Conservation (phyloP, 1,284 basidiomycete species). For the Somion occarium region DNA sequence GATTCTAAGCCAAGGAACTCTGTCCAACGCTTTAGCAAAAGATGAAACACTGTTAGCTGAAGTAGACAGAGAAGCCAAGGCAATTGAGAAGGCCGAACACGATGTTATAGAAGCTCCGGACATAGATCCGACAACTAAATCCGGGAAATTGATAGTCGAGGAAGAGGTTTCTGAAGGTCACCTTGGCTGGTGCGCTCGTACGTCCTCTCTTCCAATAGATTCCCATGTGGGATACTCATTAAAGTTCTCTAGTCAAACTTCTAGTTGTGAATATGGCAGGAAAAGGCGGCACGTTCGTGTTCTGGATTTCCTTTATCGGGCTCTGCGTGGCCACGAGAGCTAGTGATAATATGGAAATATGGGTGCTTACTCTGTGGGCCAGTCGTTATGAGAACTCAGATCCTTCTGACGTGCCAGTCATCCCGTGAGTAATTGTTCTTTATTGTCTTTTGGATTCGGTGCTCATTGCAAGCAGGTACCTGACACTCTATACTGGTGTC, state of each 20-base stretch:
- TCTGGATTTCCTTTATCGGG: conserved; percentile 28
- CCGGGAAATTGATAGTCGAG: conserved; percentile 47
- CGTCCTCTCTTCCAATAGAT: too few species aligned
- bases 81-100: conserved; percentile 36
- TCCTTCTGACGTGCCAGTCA: conserved; percentile 20
- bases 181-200: conserved; percentile 41
- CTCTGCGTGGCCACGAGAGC: conserved; percentile 14
- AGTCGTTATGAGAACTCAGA: conserved; percentile 24
- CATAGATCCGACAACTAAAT: conserved; percentile 27
- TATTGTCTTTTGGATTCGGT: conserved; percentile 24
- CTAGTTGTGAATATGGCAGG: conserved; percentile 28
- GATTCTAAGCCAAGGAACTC: conserved; percentile 39
- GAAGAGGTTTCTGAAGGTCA: conserved; percentile 58
- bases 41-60: conserved; percentile 27
- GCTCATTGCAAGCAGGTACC: conserved; percentile 25
- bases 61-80: conserved; percentile 32
- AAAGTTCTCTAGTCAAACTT: conserved; percentile 22
- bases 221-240: too few species aligned
- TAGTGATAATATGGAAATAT: conserved; percentile 11
- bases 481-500: conserved; percentile 38
- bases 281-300: conserved; percentile 16
- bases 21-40: conserved; percentile 33
- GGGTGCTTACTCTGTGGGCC: conserved; percentile 22
- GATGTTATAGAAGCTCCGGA: conserved; percentile 22
- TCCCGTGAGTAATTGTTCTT: not conserved